Conservation (phyloP, 2,329 filamentous ascomycete species). For the Colletotrichum sp. region DNA sequence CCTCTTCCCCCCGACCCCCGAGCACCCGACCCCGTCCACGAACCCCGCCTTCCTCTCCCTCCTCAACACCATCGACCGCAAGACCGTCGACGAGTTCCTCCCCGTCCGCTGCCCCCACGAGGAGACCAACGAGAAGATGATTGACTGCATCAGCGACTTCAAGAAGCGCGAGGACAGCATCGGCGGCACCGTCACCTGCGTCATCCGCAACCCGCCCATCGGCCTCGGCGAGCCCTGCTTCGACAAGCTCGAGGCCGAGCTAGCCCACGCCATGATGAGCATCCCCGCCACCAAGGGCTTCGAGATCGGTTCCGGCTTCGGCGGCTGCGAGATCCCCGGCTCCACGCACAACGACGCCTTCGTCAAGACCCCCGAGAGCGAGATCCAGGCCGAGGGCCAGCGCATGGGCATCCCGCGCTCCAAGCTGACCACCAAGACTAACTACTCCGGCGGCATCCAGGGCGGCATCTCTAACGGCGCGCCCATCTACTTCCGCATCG, state of each 20-base stretch:
- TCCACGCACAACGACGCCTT: conserved; percentile 94
- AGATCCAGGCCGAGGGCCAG: conserved; percentile 35
- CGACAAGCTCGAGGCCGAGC: conserved; percentile 90
- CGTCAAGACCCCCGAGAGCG: conserved; percentile 56
- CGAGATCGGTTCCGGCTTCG: conserved; percentile 93
- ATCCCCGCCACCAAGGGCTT: conserved; percentile 97
- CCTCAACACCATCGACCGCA: conserved; percentile 73
- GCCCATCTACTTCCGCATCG: conserved; percentile 91
- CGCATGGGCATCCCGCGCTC: conserved; percentile 55
- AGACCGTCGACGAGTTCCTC: conserved; percentile 81
- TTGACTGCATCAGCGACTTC: conserved; percentile 77
- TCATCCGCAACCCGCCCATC: conserved; percentile 83
- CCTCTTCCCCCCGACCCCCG: conserved; percentile 74
- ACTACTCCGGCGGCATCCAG: conserved; percentile 94
- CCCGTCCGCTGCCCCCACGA: conserved; percentile 86
- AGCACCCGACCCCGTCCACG: conserved; percentile 70
- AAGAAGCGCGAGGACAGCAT: conserved; percentile 85
- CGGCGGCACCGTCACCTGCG: conserved; percentile 92
- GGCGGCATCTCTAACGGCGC: conserved; percentile 95
- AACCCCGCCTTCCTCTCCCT: conserved; percentile 83
- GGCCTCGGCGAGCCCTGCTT: conserved; percentile 94
- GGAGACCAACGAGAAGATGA: conserved; percentile 72
- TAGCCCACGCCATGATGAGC: conserved; percentile 92
- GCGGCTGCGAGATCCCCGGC: conserved; percentile 82
- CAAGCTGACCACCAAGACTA: conserved; percentile 83